Base-by-base conservation (phyloP, 176 grass and related monocot genomes). In the Oryza australiensis region DNA sequence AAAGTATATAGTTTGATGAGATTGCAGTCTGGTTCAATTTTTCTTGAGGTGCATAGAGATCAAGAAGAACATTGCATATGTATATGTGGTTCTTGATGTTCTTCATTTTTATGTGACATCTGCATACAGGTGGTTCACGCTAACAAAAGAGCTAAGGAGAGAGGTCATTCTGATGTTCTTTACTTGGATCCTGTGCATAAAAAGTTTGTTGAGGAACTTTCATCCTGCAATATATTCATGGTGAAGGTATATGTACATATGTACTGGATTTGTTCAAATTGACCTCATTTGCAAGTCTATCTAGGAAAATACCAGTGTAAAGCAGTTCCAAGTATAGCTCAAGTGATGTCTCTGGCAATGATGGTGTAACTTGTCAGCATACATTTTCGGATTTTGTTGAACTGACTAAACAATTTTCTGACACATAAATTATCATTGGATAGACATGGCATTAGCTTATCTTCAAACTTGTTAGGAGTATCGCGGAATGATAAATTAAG, bases 161-260 rank as follows among this genome's bases (percentile, higher is more conserved):
- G 90, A 79, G 93, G 96, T 35, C 87, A 91, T 76, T 93, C 87
- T 74, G 96, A 99, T 66, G 96, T 95, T 68, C 78, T 99, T 63
- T 95, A 95, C 76, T 86, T 99, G 83, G 96, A 99, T 63, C 85
- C 96, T 1, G 43, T 95, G 20, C 82, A 95, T 64, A 93, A 95
- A 2, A 99, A 87, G 48, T 95, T 93, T 28, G 88, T 98, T 38
- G 96, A 99, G 64, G 93, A 99, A 95, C 93, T 95, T 74, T 99
- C 96, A 45, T 99, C 96, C 51, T 95, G 93, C 83, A 98, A 98
- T 91, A 88, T 98, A 82, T 98, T 98, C 80, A 84, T 98, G 81
- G 87, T 98, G 60, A 98, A 91, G 88, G 92, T 93, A 83, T 75
- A 62, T 70, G 15, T 74, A 73, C 27, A 24, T 60, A 60, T 70